Percentiles rank a stretch among this genome's conserved stretches.
phyloP scores from a whole-genome alignment of 352 stramenopile species.

The Pythium chondricola region DNA sequence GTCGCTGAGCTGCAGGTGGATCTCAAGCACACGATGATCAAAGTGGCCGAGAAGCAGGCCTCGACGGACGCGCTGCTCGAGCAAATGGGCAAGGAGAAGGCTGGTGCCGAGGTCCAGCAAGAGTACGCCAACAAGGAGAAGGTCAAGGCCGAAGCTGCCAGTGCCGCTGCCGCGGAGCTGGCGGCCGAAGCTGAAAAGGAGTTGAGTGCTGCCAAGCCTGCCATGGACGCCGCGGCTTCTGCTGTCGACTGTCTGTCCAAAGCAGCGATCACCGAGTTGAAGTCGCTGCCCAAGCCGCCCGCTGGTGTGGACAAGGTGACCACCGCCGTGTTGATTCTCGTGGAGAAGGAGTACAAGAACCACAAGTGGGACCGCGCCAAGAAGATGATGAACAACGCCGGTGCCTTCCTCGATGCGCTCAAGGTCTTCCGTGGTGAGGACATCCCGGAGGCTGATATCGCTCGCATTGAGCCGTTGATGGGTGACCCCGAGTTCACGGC shows the following conservation, averaged over 20 bases:
- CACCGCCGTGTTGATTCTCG: constrained; percentile 94
- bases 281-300: constrained; percentile 94
- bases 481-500: constrained; percentile 91
- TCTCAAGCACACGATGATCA: constrained; percentile 93
- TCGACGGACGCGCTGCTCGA: constrained; percentile 93
- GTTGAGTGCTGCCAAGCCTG: constrained; percentile 92
- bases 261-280: constrained; percentile 95
- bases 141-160: constrained; percentile 89
- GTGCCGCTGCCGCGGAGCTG: constrained; percentile 88
- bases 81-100: constrained; percentile 92
- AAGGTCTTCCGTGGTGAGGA: constrained; percentile 92
- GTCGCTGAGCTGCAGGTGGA: constrained; percentile 95
- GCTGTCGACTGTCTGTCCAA: constrained; percentile 97
- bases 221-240: constrained; percentile 93
- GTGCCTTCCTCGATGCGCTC: constrained; percentile 91
- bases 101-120: constrained; percentile 90
- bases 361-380: constrained; percentile 98
- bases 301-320: constrained; percentile 95
- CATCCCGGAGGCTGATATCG: constrained; percentile 94
- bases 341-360: constrained; percentile 98
- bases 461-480: constrained; percentile 88
- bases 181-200: constrained; percentile 93
- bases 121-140: constrained; percentile 94
- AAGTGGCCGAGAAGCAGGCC: constrained; percentile 94
- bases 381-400: constrained; percentile 99